Base-by-base conservation (phyloP, 331 rosid genomes). In the Quercus lobata region DNA sequence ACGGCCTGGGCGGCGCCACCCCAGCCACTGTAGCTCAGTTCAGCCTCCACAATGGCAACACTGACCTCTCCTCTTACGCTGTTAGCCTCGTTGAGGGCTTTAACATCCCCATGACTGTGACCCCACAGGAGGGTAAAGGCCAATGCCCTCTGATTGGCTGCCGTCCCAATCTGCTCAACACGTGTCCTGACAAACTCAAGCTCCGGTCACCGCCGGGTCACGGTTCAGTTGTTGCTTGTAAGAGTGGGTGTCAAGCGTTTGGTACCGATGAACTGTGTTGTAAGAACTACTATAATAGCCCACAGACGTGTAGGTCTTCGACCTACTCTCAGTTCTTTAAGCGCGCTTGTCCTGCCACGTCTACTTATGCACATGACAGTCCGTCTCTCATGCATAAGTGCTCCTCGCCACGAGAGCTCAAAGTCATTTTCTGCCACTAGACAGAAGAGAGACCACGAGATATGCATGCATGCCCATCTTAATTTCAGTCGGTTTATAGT, bases 31-130 rank as follows among this genome's bases (percentile, higher is more conserved):
- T 96, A 0, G 97, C 92, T 0, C 97, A 96, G 85, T 68, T 90
- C 80, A 85, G 68, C 35, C 83, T 88, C 41, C 99, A 93, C 83
- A 91, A 96, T 57, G 94, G 97, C 53, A 54, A 58, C 60, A 73
- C 4, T 49, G 98, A 92, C 83, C 83, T 80, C 72, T 81, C 87
- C 58, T 91, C 99, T 0, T 96, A 96, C 93, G 89, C 89, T 44
- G 99, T 96, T 1, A 93, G 98, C 83, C 86, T 96, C 6, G 99
- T 96, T 2, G 99, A 96, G 68, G 99, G 99, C 0, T 96, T 89
- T 44, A 96, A 96, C 88, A 44, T 92, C 8, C 91, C 94, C 0
- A 1, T 96, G 78, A 93, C 99, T 1, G 80, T 96, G 4, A 93
- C 98, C 0, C 99, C 99, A 0, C 97, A 96, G 76, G 97, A 96